Evolutionary conservation across 495 filamentous ascomycete species (phyloP).

Genomic region (Paragyromitra xinjiangensis): DNA sequence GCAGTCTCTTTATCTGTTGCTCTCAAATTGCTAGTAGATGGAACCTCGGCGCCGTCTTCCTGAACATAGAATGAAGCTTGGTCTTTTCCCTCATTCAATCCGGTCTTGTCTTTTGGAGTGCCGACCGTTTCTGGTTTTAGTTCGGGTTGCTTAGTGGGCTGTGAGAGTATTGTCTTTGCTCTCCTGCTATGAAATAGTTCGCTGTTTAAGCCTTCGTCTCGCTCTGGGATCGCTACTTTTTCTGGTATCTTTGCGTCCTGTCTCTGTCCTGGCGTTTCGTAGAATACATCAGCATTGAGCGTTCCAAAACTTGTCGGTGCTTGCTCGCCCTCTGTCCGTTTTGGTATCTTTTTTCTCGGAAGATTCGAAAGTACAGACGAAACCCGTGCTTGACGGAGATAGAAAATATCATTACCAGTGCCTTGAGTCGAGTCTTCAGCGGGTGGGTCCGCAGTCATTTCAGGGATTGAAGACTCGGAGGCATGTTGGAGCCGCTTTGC

Average conservation of each 20-base stretch:
- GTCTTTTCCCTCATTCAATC: slow-evolving; percentile 55
- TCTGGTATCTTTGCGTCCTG: slow-evolving; percentile 42
- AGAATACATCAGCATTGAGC: slow-evolving; percentile 61
- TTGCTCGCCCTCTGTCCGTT: slow-evolving; percentile 63
- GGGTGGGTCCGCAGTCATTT: slow-evolving; percentile 59
- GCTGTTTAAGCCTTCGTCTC: neutral
- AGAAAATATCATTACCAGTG: slow-evolving; percentile 69
- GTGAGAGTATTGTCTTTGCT: slow-evolving; percentile 33
- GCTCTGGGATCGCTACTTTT: neutral
- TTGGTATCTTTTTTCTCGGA: slow-evolving; percentile 69
- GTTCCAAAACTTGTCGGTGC: slow-evolving; percentile 54
- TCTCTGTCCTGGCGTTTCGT: slow-evolving; percentile 40
- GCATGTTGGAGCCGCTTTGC: slow-evolving; percentile 64
- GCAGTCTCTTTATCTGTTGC: slow-evolving; percentile 36
- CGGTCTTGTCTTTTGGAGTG: slow-evolving; percentile 57
- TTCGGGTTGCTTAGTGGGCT: neutral
- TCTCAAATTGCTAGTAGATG: slow-evolving; percentile 38
- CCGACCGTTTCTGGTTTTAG: slow-evolving; percentile 50
- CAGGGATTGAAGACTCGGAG: slow-evolving; percentile 68
- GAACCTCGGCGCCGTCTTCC: slow-evolving; percentile 52
- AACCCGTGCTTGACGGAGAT: slow-evolving; percentile 62
- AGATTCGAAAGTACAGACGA: slow-evolving; percentile 65
- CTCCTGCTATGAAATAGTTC: slow-evolving; percentile 38
- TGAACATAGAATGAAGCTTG: slow-evolving; percentile 62
- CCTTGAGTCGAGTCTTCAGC: slow-evolving; percentile 59